Evolutionary conservation across 2,329 filamentous ascomycete species (phyloP), one percentile per base, ranked within the genome.

Genomic region (Trichoderma lentiforme): DNA sequence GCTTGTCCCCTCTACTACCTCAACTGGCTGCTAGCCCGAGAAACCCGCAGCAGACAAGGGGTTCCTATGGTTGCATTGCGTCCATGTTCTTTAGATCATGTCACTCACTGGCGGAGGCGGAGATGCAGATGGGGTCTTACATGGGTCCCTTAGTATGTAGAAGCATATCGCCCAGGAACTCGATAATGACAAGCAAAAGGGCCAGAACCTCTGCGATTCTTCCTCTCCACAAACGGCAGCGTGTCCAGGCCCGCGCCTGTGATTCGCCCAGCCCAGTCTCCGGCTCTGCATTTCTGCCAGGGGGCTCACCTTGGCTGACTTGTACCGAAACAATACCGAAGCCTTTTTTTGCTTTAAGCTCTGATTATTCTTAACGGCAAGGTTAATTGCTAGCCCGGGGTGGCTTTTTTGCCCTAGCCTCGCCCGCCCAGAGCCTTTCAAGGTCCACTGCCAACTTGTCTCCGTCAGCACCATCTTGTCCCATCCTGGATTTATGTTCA

Each of bases 261-360:
- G 69, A 74, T 73, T 74, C 72, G 73, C 36, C 36, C 32, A n/a
- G 4, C 4, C n/a, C n/a, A n/a, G n/a, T n/a, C n/a, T n/a, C n/a
- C n/a, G n/a, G n/a, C n/a, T 3, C 47, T 56, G n/a, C 32, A n/a
- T 11, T n/a, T 39, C 28, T 39, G 21, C 47, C 30, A 67, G 64
- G 47, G 47, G 43, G 12, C 34, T 34, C 63, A 39, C 32, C 65
- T 43, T 68, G 47, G 51, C 65, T 62, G 7, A 21, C 34, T 63
- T 67, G 51, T 21, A 57, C 68, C 32, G 32, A 70, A 43, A 30
- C 60, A 36, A 64, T 51, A 47, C 61, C 69, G 61, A 60, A 28
- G 36, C 53, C 53, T 15, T 51, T 43, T 34, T 43, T n/a, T 9
- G n/a, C 6, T 43, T 47, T 32, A 47, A 26, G 24, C 26, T 60